phyloP scores from a whole-genome alignment of 2,329 filamentous ascomycete species.

The Hypoxylon sp. region DNA sequence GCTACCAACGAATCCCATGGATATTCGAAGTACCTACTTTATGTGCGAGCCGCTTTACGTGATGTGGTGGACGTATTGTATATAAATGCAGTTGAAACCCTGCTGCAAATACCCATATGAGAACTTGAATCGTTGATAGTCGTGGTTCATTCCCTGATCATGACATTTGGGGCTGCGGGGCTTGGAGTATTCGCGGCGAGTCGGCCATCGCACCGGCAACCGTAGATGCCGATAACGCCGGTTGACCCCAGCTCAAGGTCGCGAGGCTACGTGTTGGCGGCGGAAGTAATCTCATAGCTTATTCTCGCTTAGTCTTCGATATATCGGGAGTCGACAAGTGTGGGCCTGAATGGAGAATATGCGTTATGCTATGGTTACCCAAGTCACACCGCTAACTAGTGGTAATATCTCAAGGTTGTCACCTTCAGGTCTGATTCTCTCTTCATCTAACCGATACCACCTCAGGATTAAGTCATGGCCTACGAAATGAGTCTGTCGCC shows the following conservation, averaged over 20 bases:
- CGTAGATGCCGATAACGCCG: constrained; percentile 26
- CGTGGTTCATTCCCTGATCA: not conserved
- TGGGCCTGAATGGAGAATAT: constrained; percentile 2
- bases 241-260: not conserved
- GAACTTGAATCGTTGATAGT: not conserved
- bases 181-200: not conserved
- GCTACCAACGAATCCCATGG: not conserved
- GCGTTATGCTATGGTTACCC: not conserved
- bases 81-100: not conserved
- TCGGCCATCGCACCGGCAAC: constrained; percentile 9
- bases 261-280: not conserved
- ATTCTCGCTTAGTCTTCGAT: constrained; percentile 1
- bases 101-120: not conserved
- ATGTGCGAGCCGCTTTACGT: too few species aligned
- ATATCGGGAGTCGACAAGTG: not conserved
- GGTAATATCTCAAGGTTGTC: not conserved
- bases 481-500: not conserved
- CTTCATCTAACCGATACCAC: not conserved
- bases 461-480: not conserved
- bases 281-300: not conserved
- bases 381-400: not conserved
- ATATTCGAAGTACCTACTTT: too few species aligned
- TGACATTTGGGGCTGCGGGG: not conserved
- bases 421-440: not conserved
- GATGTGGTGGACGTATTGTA: not conserved